Evolutionary conservation across 2,329 filamentous ascomycete species (phyloP).

Genomic region (Aspergillus versicolor): DNA sequence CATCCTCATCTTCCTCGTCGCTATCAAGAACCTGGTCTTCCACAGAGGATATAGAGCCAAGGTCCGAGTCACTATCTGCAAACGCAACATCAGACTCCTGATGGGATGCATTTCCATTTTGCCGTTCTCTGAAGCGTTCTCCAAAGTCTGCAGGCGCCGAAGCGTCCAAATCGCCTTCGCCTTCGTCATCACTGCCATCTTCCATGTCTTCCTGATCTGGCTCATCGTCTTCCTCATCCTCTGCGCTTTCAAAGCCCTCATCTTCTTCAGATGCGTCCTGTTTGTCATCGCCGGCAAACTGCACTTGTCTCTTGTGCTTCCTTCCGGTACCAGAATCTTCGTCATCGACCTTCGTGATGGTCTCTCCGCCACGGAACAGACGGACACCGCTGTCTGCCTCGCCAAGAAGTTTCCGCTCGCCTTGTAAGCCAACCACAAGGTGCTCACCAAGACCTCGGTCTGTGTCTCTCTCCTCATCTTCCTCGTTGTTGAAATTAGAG

Average conservation of each 20-base stretch:
- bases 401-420: slow-evolving; percentile 76
- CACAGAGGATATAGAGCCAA: slow-evolving; percentile 76
- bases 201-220: slow-evolving; percentile 49
- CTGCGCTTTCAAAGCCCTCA: slow-evolving; percentile 48
- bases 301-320: slow-evolving; percentile 53
- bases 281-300: slow-evolving; percentile 50
- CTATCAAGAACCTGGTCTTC: slow-evolving; percentile 57
- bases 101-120: slow-evolving; percentile 56
- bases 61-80: slow-evolving; percentile 94
- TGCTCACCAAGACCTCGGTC: slow-evolving; percentile 93
- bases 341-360: slow-evolving; percentile 58
- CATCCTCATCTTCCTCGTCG: slow-evolving; percentile 43
- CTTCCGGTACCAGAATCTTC: slow-evolving; percentile 59
- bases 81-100: slow-evolving; percentile 76
- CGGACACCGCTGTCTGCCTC: slow-evolving; percentile 79
- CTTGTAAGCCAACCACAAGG: slow-evolving; percentile 85
- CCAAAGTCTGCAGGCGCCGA: slow-evolving; percentile 46
- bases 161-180: slow-evolving; percentile 37
- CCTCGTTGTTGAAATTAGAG: slow-evolving; percentile 67
- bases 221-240: slow-evolving; percentile 54
- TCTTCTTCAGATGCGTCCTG: slow-evolving; percentile 61
- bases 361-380: slow-evolving; percentile 76
- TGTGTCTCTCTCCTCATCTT: slow-evolving; percentile 57
- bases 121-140: slow-evolving; percentile 41
- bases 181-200: slow-evolving; percentile 36